Evolutionary conservation across 306 rosid species (phyloP), one percentile per base, ranked within the genome.

Genomic region (Quercus engelmannii): DNA sequence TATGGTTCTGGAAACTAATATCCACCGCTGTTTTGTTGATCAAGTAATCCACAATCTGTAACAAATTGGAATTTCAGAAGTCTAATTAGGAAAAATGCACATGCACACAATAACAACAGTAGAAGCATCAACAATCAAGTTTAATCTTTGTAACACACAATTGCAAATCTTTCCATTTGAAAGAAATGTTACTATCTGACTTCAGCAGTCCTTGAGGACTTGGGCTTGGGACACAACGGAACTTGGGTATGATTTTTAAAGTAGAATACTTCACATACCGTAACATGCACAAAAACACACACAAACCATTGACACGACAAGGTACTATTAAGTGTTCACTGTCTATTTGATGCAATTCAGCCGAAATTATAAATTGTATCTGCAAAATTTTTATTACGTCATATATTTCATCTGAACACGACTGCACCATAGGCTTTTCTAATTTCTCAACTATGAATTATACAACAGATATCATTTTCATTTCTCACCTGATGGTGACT

Each of bases 11-110:
- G 26, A 83, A 77, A 55, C 86, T 92, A 9, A 89, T 80, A 41
- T 88, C 92, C 75, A 88, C 71, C 55, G 74, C 86, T 72, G 85
- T 74, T 69, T 83, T 83, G 85, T 55, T 83, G 80, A 92, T 86
- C 87, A 92, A 82, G 87, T 79, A 83, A 78, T 91, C 93, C 17
- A 88, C 87, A 19, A 93, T 87, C 98, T 93, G 83, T 38, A 78
- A 74, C 30, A 10, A 75, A 68, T 71, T 65, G 49, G 61, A 41
- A 41, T 31, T 55, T 58, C 69, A 14, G 0, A 63, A 63, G 41
- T 63, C 41, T 14, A 26, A 28, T 30, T 30, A 30, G 70, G 43
- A 30, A 30, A 67, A 5, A 31, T 3, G 7, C 25, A 35, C 71
- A 67, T 0, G 23, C 51, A 33, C 23, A 28, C n/a, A 28, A 28